Evolutionary conservation across 805 yeast species (phyloP).

Genomic region (Saturnispora gosingensis): DNA sequence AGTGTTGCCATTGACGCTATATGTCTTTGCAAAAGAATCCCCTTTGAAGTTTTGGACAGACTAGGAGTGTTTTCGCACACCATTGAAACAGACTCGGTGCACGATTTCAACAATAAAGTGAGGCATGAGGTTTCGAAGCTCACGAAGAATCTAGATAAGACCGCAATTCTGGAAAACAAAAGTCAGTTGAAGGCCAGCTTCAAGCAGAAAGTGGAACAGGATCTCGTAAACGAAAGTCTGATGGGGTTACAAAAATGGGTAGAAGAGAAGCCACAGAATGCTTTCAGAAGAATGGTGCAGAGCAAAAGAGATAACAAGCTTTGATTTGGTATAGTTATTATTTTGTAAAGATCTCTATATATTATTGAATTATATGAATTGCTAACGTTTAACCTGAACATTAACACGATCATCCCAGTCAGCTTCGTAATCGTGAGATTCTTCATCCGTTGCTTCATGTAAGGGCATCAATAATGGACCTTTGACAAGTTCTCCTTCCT

Average conservation of each 20-base stretch:
- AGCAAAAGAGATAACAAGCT: slow-evolving; percentile 10
- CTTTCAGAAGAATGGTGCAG: slow-evolving; percentile 21
- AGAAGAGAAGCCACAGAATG: slow-evolving; percentile 60
- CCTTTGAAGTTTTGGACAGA: slow-evolving; percentile 44
- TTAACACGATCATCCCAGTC: slow-evolving; percentile 37
- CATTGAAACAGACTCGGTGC: slow-evolving; percentile 30
- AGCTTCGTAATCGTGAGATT: slow-evolving; percentile 44
- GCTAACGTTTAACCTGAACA: slow-evolving; percentile 14
- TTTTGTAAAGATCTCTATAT: background rate
- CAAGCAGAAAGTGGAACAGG: slow-evolving; percentile 32
- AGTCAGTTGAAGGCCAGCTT: slow-evolving; percentile 29
- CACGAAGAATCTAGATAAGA: slow-evolving; percentile 36
- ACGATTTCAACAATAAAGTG: slow-evolving; percentile 36
- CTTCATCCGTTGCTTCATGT: slow-evolving; percentile 44
- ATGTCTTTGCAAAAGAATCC: slow-evolving; percentile 56
- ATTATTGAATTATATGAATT: slow-evolving; percentile 20
- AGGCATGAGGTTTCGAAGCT: slow-evolving; percentile 27
- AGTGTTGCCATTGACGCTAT: slow-evolving; percentile 67
- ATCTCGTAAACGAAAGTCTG: slow-evolving; percentile 57
- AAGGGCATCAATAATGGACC: slow-evolving; percentile 30
- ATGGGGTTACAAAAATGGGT: slow-evolving; percentile 65
- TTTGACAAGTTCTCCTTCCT: slow-evolving; percentile 19
- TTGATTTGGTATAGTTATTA: slow-evolving; percentile 18
- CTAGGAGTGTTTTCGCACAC: slow-evolving; percentile 57
- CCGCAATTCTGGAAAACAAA: slow-evolving; percentile 39